These are phyloP conservation scores for Leptographium flavum DNA, from an alignment of 2,329 filamentous ascomycete genomes.

Conservation along the genomic window DNA sequence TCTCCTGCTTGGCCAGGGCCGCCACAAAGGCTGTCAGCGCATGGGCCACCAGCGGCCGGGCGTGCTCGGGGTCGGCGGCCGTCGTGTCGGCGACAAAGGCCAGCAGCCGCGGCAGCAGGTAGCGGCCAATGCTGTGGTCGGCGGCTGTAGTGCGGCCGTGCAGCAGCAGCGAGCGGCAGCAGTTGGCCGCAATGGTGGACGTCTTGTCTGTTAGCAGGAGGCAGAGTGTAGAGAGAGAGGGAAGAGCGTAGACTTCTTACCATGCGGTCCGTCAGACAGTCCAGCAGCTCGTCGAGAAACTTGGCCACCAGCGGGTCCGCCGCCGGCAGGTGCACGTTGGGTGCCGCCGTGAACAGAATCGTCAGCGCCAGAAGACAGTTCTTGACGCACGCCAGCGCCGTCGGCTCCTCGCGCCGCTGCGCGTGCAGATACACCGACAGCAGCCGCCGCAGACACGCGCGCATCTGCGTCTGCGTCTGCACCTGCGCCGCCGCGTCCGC, in stretches of 20 bases:
- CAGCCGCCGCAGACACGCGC: constrained; percentile 71
- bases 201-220: constrained; percentile 33
- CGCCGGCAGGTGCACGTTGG: constrained; percentile 57
- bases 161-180: constrained; percentile 71
- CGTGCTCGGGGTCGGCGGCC: constrained; percentile 67
- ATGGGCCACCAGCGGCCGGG: constrained; percentile 55
- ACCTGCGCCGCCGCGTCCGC: constrained; percentile 54
- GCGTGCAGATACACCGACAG: constrained; percentile 63
- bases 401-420: constrained; percentile 59
- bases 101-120: constrained; percentile 61
- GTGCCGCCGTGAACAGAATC: constrained; percentile 73
- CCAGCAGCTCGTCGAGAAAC: constrained; percentile 68
- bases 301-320: constrained; percentile 60
- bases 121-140: constrained; percentile 59
- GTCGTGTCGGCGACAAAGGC: constrained; percentile 57
- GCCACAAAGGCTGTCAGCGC: constrained; percentile 61
- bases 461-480: constrained; percentile 54
- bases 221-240: background rate
- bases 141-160: constrained; percentile 46
- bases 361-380: constrained; percentile 82
- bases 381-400: constrained; percentile 77
- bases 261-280: constrained; percentile 69
- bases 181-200: constrained; percentile 80
- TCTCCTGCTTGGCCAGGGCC: constrained; percentile 25
- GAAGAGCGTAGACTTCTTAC: constrained; percentile 22